Evolutionary conservation across 371 early-diverging fungal species (phyloP).

Genomic region (Mucor plumbeus): DNA sequence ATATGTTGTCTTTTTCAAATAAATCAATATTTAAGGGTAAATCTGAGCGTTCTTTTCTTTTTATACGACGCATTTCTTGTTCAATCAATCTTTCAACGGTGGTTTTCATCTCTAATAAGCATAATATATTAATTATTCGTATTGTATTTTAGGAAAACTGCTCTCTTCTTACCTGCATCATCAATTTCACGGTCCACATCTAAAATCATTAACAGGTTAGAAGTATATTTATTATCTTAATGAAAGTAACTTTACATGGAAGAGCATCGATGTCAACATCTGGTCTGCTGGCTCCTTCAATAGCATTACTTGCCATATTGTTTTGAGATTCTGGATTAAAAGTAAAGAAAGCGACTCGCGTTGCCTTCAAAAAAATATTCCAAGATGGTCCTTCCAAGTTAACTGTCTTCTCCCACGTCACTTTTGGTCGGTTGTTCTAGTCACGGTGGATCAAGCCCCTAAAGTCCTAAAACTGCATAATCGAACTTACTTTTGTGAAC

Average conservation of each 20-base stretch:
- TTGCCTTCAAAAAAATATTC: not conserved
- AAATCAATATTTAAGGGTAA: conserved; percentile 42
- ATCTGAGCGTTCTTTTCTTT: conserved; percentile 45
- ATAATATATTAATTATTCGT: not conserved
- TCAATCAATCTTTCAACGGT: conserved; percentile 70
- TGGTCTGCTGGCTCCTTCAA: conserved; percentile 21
- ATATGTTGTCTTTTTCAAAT: conserved; percentile 47
- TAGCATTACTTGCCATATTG: conserved; percentile 20
- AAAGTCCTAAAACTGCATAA: too few species aligned
- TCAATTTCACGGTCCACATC: conserved; percentile 54
- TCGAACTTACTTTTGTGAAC: too few species aligned
- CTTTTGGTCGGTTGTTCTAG: too few species aligned
- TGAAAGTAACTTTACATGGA: conserved; percentile 28
- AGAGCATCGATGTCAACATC: conserved; percentile 50
- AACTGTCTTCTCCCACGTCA: too few species aligned
- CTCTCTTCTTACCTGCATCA: conserved; percentile 36
- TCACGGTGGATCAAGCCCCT: too few species aligned
- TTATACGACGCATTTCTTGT: conserved; percentile 71
- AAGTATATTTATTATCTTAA: not conserved
- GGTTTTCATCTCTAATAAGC: conserved; percentile 38
- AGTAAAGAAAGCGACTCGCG: not conserved
- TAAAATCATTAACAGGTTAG: conserved; percentile 5
- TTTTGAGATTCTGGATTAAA: not conserved
- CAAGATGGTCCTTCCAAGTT: too few species aligned
- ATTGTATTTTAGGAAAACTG: too few species aligned